These are phyloP conservation scores for Deinandra increscens DNA, from an alignment of 129 eudicot species.

Conservation along the genomic window DNA sequence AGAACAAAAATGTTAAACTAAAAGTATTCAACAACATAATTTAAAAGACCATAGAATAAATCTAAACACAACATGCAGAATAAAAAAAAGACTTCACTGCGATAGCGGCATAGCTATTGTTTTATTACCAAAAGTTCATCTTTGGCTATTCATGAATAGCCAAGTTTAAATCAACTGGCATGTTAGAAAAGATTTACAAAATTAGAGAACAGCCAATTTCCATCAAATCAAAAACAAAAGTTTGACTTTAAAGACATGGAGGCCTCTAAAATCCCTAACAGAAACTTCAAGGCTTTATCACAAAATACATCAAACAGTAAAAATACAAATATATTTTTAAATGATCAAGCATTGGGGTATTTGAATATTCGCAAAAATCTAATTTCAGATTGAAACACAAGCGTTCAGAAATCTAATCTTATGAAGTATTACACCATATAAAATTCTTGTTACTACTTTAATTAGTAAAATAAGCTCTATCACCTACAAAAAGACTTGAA, in stretches of 20 bases:
- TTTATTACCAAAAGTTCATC: no score
- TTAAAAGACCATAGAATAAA: background rate
- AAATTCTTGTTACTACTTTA: background rate
- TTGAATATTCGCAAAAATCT: constrained; percentile 5
- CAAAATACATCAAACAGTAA: background rate
- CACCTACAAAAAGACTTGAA: background rate
- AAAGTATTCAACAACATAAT: background rate
- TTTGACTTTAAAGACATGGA: background rate
- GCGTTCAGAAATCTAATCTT: background rate
- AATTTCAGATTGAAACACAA: background rate
- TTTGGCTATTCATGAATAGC: no score
- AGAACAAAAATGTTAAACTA: background rate
- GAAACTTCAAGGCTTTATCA: background rate
- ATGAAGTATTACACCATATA: background rate
- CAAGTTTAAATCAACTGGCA: background rate
- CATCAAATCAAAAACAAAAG: background rate
- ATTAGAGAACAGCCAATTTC: background rate
- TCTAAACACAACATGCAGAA: background rate
- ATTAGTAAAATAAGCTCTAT: background rate
- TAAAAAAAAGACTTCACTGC: no score
- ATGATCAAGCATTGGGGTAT: background rate
- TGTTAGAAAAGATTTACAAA: background rate
- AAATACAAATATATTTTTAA: background rate
- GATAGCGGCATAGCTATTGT: no score
- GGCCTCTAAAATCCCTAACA: background rate